Evolutionary conservation across 257 asterid genomes (phyloP), one percentile per base, ranked within the genome.

Genomic region (Parsonsia alboflavescens): DNA sequence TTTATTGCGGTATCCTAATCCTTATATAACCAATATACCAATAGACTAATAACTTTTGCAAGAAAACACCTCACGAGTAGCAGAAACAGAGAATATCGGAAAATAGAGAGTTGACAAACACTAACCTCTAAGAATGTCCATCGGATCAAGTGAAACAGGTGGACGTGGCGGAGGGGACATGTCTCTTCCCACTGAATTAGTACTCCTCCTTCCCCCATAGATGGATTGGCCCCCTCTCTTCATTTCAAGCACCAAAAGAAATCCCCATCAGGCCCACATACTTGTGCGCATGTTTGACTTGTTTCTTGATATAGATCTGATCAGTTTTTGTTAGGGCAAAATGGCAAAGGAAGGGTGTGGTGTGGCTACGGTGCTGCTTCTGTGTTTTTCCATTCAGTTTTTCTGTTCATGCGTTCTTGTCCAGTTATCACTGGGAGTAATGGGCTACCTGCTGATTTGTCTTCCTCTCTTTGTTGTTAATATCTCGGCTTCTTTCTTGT

Each of bases 71-170:
- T 42, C 70, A 79, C 56, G 70, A 69, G 42, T 56, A 39, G 6
- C 45, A 24, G 42, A 53, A 48, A 75, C 28, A 21, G 41, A 33
- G 53, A 54, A 26, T 44, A 39, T 4, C n/a, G 67, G 15, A 36
- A 44, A 26, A 13, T 6, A 15, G 26, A 36, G 58, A 68, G 80
- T 50, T 49, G 72, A 68, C 84, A 73, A 81, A 73, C 71, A 73
- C 81, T 68, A 73, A 67, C 62, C 48, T 77, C 81, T 77, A 81
- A 81, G 19, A 73, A 69, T 42, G 56, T 71, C 68, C 5, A 57
- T 42, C 6, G 44, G 39, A 36, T 68, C 59, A 50, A 28, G 24
- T 52, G 71, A 54, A 69, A 58, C 50, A 57, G 46, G 71, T 56
- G 81, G 77, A 71, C 30, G 52, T 50, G 58, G 76, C 36, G 44